Percentiles rank a stretch among this genome's conserved stretches.
phyloP scores from a whole-genome alignment of 139 green algal species.

The Tetratostichococcus sp. region DNA sequence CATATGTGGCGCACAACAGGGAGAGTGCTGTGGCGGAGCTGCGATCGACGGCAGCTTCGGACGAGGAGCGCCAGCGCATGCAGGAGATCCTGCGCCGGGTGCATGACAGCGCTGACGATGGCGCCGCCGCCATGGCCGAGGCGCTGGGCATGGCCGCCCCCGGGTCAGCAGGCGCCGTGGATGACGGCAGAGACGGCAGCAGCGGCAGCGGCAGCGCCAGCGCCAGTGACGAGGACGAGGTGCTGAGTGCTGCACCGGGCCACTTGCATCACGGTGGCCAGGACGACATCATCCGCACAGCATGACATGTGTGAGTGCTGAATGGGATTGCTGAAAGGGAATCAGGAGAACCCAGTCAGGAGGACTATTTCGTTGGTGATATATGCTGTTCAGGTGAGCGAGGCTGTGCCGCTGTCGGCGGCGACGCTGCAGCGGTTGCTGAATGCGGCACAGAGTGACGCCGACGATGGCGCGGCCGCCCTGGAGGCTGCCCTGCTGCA shows the following conservation, averaged over 20 bases:
- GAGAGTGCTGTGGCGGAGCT: slow-evolving; percentile 50
- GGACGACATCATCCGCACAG: too few relatives aligned
- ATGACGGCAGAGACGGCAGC: neutral
- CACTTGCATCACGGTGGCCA: too few relatives aligned
- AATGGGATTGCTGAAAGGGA: too few relatives aligned
- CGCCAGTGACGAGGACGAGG: slow-evolving; percentile 8
- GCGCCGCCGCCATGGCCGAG: neutral
- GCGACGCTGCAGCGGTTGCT: slow-evolving; percentile 35
- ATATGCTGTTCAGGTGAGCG: neutral
- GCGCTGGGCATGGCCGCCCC: too few relatives aligned
- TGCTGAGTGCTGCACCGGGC: too few relatives aligned
- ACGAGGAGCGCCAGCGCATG: slow-evolving; percentile 44
- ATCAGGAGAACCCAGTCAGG: too few relatives aligned
- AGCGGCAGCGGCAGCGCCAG: neutral
- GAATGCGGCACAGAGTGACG: slow-evolving; percentile 21
- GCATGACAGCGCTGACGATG: slow-evolving; percentile 31
- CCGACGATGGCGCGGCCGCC: neutral
- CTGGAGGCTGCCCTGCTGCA: slow-evolving; percentile 35
- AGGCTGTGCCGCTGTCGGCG: slow-evolving; percentile 16
- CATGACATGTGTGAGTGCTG: too few relatives aligned
- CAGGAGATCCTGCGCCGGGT: slow-evolving; percentile 51
- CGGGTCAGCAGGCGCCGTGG: too few relatives aligned
- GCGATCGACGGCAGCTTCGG: slow-evolving; percentile 16
- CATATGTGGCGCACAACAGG: slow-evolving; percentile 20
- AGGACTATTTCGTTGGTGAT: too few relatives aligned